Conservation (phyloP, 2,329 filamentous ascomycete species). For the Cladorrhinum sp. region DNA sequence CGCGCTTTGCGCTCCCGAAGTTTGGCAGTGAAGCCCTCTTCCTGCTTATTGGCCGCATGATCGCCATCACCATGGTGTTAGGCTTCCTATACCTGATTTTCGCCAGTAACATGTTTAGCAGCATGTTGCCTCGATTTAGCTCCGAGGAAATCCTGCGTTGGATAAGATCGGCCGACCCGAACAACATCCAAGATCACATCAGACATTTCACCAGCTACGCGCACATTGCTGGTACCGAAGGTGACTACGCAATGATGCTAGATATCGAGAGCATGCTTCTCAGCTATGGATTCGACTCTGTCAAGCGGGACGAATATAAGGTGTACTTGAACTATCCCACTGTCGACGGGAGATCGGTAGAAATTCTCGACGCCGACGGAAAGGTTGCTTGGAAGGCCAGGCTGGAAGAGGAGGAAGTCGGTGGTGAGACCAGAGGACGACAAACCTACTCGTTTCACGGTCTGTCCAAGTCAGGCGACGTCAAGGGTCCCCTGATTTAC, state of each 20-base stretch:
- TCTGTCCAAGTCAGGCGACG: constrained; percentile 81
- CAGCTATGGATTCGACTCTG: constrained; percentile 69
- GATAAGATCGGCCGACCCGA: background rate
- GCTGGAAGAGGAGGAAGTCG: constrained; percentile 76
- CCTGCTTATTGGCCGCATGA: constrained; percentile 68
- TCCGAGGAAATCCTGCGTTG: constrained; percentile 49
- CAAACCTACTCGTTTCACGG: constrained; percentile 84
- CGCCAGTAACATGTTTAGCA: constrained; percentile 76
- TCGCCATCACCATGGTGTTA: constrained; percentile 72
- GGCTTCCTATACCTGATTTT: constrained; percentile 81
- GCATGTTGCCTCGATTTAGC: constrained; percentile 70
- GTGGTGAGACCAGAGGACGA: constrained; percentile 58
- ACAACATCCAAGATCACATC: constrained; percentile 65
- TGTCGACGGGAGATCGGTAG: constrained; percentile 71
- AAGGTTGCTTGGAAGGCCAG: constrained; percentile 70
- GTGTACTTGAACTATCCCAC: constrained; percentile 93
- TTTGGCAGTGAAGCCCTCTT: constrained; percentile 37
- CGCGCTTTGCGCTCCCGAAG: constrained; percentile 33
- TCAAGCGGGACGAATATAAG: constrained; percentile 73
- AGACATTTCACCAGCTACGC: constrained; percentile 78
- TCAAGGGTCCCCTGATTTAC: constrained; percentile 82
- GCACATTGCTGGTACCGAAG: constrained; percentile 91
- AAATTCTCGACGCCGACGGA: constrained; percentile 69
- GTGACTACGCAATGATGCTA: constrained; percentile 80
- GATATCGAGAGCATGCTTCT: constrained; percentile 79